Evolutionary conservation across 257 asterid species (phyloP), one percentile per base, ranked within the genome.

Genomic region (Ajuga chamaepitys): DNA sequence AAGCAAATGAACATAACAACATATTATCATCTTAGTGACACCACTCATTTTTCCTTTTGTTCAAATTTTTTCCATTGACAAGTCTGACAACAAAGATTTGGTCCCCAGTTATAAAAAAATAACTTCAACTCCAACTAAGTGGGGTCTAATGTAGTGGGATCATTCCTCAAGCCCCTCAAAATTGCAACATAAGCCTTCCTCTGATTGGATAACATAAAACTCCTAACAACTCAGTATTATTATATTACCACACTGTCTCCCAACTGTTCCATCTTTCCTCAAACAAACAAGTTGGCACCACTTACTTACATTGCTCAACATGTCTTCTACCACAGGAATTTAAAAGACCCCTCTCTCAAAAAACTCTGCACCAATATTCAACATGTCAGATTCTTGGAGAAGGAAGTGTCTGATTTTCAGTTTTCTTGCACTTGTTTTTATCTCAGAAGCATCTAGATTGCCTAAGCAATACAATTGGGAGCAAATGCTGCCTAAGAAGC

Each of bases 401-500:
- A 74, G 62, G 70, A 77, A 67, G 74, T 82, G 74, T 73, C 16
- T 81, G 45, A 56, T 83, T 20, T 30, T 86, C 34, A 79, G 78
- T 46, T 52, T 79, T 70, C 84, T 91, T 57, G 81, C 86, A 59
- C 81, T 85, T 21, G 53, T 86, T 68, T 58, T 75, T 62, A 20
- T 82, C 75, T 82, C 95, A 37, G 95, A 86, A 66, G 89, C 83
- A 59, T 68, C 95, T 28, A 84, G 96, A 65, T 32, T 78, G 83
- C 91, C 93, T 5, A 81, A 78, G 73, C 82, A 76, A 5, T 72
- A 73, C 37, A 70, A 35, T 38, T 91, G 89, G 91, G 90, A 80
- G 30, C 97, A 91, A 70, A 91, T 88, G 97, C 63, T 86, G 74
- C 97, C 97, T 9, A 91, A 91, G 86, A 91, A 83, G 86, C 83